Evolutionary conservation across 164 flowering plant species (phyloP).

Genomic region (Cinnamomum chago): DNA sequence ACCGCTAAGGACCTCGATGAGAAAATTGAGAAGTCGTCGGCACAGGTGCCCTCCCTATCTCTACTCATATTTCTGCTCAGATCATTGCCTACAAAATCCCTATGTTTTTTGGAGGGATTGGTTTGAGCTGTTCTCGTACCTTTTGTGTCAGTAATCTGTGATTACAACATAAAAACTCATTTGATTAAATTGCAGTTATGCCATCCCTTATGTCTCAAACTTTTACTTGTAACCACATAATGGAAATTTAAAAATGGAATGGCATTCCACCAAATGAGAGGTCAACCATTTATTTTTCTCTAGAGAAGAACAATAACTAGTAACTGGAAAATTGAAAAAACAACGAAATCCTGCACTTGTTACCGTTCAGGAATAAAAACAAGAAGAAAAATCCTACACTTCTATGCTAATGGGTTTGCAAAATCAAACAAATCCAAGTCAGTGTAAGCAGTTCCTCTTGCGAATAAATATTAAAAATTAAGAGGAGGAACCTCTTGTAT

Average conservation of each 20-base stretch:
- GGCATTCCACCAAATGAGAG: neutral
- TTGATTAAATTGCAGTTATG: neutral
- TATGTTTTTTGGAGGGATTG: slow-evolving; percentile 45
- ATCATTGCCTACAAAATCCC: slow-evolving; percentile 46
- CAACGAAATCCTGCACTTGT: too few species aligned
- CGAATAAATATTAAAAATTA: too few species aligned
- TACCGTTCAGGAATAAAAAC: too few species aligned
- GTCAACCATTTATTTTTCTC: too few species aligned
- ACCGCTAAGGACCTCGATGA: slow-evolving; percentile 40
- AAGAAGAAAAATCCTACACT: too few species aligned
- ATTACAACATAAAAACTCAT: neutral
- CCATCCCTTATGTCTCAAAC: neutral
- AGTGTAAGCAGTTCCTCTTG: too few species aligned
- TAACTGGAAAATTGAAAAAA: too few species aligned
- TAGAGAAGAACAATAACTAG: too few species aligned
- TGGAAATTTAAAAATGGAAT: neutral
- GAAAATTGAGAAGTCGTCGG: slow-evolving; percentile 40
- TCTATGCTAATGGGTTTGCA: too few species aligned
- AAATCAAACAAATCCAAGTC: too few species aligned
- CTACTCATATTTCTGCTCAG: slow-evolving; percentile 23
- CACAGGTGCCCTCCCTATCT: slow-evolving; percentile 29
- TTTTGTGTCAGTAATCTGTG: slow-evolving; percentile 47
- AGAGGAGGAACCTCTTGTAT: too few species aligned
- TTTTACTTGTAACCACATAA: neutral
- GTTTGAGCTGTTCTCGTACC: slow-evolving; percentile 62